Base-by-base conservation (phyloP, 768 basidiomycete species). In the Trametopsis cervina region DNA sequence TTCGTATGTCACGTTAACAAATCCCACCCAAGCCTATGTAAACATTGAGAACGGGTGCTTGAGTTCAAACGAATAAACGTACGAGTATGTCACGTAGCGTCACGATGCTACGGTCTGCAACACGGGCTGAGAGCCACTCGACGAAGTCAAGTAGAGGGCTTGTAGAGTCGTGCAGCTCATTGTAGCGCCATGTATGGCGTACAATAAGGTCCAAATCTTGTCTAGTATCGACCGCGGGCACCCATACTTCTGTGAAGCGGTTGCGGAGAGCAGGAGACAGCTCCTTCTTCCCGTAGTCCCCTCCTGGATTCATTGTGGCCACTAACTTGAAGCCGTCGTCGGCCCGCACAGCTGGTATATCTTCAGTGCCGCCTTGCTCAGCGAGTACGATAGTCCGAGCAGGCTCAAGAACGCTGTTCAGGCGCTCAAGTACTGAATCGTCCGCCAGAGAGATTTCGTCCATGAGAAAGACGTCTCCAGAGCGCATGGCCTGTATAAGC, bases 211-310 rank as follows among this genome's bases (percentile, higher is more conserved):
- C 71, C 5, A 95, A 69, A 61, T 99, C 96, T 4, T 61, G 57
- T 15, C 81, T 73, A 50, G 81, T 73, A 48, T 88, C 80, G 24
- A 97, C 77, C 15, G 82, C 69, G 2, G 95, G 94, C 0, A 99
- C 96, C 95, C 96, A 99, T 25, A 99, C 95, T 64, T 99, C 96
- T 3, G 96, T 99, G 68, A 99, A 99, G 4, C 96, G 81, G 67
- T 98, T 99, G 17, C 96, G 81, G 33, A 99, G 71, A 0, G 96
- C 96, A 25, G 94, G 95, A 1, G 96, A 98, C 2, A 99, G 71
- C 61, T 99, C 96, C 63, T 98, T 99, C 73, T 99, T 99, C 20
- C 96, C 96, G 58, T 94, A 98, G 60, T 99, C 96, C 12, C 96
- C 96, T 17, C 96, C 96, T 0, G 96, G 96, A 63, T 99, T 99